These are phyloP conservation scores for Dissophora globulifera DNA, from an alignment of 192 early-diverging fungal species.

Conservation along the genomic window DNA sequence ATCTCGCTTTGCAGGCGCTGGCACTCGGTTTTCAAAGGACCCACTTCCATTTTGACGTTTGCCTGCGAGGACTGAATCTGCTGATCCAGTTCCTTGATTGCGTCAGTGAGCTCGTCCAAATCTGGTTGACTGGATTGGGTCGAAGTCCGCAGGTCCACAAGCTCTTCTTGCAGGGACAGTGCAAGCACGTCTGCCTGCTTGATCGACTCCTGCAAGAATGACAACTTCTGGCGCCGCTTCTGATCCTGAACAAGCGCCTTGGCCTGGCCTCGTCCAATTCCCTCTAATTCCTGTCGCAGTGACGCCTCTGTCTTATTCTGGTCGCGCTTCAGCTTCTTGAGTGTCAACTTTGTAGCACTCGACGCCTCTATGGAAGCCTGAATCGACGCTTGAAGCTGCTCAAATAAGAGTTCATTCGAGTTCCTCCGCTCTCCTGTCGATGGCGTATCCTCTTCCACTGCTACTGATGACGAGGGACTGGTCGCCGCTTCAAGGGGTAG, in stretches of 20 bases:
- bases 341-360: not conserved
- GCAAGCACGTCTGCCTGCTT: conserved; percentile 40
- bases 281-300: conserved; percentile 40
- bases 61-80: conserved; percentile 13
- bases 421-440: conserved; percentile 14
- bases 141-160: conserved; percentile 6
- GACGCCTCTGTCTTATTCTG: conserved; percentile 32
- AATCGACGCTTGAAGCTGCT: conserved; percentile 32
- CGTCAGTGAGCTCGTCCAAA: not conserved
- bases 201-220: conserved; percentile 50
- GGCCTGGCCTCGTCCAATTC: conserved; percentile 44
- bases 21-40: conserved; percentile 23
- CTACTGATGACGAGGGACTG: not conserved
- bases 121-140: not conserved
- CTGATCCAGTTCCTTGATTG: conserved; percentile 10
- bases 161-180: conserved; percentile 5
- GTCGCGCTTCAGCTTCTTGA: conserved; percentile 48
- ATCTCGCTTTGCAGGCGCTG: conserved; percentile 29
- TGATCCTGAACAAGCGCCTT: conserved; percentile 47
- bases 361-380: conserved; percentile 18
- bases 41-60: conserved; percentile 7
- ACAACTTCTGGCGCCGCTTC: conserved; percentile 46
- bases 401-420: conserved; percentile 16
- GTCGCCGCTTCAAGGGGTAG: too few species aligned
- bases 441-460: not conserved